phyloP scores from a whole-genome alignment of 2,329 filamentous ascomycete species.

The Penicillium sp. region DNA sequence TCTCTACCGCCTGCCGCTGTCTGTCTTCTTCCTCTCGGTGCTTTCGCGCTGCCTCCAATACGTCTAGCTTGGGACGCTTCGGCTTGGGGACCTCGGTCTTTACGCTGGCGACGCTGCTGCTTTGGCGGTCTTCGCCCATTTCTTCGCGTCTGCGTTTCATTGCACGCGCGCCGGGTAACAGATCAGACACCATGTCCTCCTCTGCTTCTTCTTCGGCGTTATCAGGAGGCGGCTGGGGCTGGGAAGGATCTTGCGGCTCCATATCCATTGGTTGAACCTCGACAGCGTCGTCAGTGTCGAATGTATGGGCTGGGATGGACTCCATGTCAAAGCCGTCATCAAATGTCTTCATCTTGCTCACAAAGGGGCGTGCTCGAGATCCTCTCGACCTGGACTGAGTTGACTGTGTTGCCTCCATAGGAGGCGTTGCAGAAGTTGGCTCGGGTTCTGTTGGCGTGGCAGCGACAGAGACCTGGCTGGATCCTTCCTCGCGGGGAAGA shows the following conservation, averaged over 20 bases:
- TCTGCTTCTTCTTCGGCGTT: slow-evolving; percentile 32
- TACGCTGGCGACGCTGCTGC: slow-evolving; percentile 13
- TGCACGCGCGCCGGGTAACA: slow-evolving; percentile 70
- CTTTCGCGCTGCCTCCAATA: slow-evolving; percentile 59
- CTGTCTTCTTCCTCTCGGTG: slow-evolving; percentile 55
- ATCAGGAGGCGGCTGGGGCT: slow-evolving; percentile 26
- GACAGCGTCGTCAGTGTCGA: slow-evolving; percentile 21
- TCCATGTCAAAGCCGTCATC: slow-evolving; percentile 54
- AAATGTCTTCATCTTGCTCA: slow-evolving; percentile 66
- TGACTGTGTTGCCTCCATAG: slow-evolving; percentile 14
- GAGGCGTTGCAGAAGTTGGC: neutral
- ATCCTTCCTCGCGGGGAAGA: slow-evolving; percentile 52
- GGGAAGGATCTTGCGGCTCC: slow-evolving; percentile 13
- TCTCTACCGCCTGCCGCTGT: slow-evolving; percentile 46
- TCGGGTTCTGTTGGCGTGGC: neutral
- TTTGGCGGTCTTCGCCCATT: slow-evolving; percentile 48
- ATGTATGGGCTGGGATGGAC: slow-evolving; percentile 35
- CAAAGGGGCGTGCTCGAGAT: slow-evolving; percentile 27
- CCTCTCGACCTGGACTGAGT: slow-evolving; percentile 18
- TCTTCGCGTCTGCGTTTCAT: slow-evolving; percentile 73
- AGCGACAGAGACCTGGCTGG: slow-evolving; percentile 17
- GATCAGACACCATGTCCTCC: slow-evolving; percentile 61
- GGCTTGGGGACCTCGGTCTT: slow-evolving; percentile 37
- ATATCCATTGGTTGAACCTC: slow-evolving; percentile 21
- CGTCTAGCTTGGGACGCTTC: slow-evolving; percentile 59